A percentile compares a stretch with the other conserved stretches of the same genome.
Conservation (phyloP, 1,284 basidiomycete genomes). For the Rhodofomes roseus region DNA sequence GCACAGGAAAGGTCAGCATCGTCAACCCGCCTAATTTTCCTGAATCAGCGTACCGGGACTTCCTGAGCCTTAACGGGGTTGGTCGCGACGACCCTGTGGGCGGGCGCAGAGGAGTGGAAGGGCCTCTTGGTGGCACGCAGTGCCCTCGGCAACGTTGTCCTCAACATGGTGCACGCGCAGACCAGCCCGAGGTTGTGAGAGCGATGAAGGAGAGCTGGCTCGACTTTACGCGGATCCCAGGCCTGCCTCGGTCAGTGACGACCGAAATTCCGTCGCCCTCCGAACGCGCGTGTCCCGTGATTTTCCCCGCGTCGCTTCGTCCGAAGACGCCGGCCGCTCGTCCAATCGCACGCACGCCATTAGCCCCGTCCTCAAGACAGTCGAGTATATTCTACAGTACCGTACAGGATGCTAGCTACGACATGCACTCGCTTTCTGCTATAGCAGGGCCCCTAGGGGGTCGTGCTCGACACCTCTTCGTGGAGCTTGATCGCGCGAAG, state of each 20-base stretch:
- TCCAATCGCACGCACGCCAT: slow-evolving; percentile 3
- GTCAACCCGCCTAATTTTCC: background rate
- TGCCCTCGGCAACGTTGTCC: slow-evolving; percentile 35
- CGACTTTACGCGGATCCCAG: slow-evolving; percentile 11
- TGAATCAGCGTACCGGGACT: slow-evolving; percentile 52
- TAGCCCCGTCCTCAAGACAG: background rate
- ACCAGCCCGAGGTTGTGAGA: slow-evolving; percentile 18
- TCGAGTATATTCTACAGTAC: background rate
- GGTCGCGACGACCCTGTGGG: slow-evolving; percentile 64
- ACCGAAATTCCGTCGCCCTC: slow-evolving; percentile 23
- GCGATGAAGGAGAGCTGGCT: slow-evolving; percentile 17
- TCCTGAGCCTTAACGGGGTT: slow-evolving; percentile 83
- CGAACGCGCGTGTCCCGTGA: slow-evolving; percentile 21
- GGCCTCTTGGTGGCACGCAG: slow-evolving; percentile 47
- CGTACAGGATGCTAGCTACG: background rate
- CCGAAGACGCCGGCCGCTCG: background rate
- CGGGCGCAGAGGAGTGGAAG: slow-evolving; percentile 60
- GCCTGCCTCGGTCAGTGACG: slow-evolving; percentile 16
- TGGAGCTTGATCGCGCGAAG: slow-evolving; percentile 32
- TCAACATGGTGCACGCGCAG: slow-evolving; percentile 28
- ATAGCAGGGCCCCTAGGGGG: slow-evolving; percentile 56
- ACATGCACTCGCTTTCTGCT: slow-evolving; percentile 1
- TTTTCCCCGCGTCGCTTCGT: slow-evolving; percentile 14
- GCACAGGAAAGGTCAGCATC: slow-evolving; percentile 11
- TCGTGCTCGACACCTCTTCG: slow-evolving; percentile 41